A percentile compares a stretch with the other conserved stretches of the same genome.
Evolutionary conservation across 257 asterid genomes (phyloP).

Genomic region (Solanum habrochaites): DNA sequence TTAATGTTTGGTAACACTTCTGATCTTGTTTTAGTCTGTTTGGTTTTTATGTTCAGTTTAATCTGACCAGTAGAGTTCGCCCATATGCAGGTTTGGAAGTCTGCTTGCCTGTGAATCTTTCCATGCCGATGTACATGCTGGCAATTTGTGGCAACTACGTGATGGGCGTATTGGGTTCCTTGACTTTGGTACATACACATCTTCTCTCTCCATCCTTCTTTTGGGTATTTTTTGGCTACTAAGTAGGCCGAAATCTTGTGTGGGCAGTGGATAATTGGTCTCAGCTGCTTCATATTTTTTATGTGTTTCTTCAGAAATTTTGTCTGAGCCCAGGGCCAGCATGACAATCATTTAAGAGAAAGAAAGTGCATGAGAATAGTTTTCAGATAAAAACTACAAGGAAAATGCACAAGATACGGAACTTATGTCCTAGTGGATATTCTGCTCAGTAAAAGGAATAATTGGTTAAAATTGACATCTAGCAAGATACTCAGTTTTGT

Average conservation of each 20-base stretch:
- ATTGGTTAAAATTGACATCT: neutral
- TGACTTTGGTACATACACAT: slow-evolving; percentile 58
- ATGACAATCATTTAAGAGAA: neutral
- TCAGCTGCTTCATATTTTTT: neutral
- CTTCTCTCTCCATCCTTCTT: neutral
- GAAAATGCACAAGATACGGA: neutral
- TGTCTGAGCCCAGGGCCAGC: neutral
- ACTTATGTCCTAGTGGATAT: neutral
- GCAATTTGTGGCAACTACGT: slow-evolving; percentile 85
- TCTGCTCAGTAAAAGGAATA: neutral
- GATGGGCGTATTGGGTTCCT: slow-evolving; percentile 99
- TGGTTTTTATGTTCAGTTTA: neutral
- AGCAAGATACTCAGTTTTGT: neutral
- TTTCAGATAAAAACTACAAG: neutral
- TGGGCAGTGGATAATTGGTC: neutral
- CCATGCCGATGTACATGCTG: slow-evolving; percentile 98
- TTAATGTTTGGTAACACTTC: slow-evolving; percentile 75
- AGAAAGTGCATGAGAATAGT: neutral
- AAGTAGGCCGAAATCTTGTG: neutral
- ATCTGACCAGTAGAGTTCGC: neutral
- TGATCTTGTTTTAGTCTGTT: neutral
- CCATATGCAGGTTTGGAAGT: slow-evolving; percentile 84
- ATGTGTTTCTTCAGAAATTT: neutral
- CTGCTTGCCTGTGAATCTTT: slow-evolving; percentile 85
- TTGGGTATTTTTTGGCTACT: neutral